A percentile compares a stretch with the other conserved stretches of the same genome.
These are phyloP conservation scores for Eucalyptus lansdowneana DNA, from an alignment of 345 rosid species.

Conservation along the genomic window DNA sequence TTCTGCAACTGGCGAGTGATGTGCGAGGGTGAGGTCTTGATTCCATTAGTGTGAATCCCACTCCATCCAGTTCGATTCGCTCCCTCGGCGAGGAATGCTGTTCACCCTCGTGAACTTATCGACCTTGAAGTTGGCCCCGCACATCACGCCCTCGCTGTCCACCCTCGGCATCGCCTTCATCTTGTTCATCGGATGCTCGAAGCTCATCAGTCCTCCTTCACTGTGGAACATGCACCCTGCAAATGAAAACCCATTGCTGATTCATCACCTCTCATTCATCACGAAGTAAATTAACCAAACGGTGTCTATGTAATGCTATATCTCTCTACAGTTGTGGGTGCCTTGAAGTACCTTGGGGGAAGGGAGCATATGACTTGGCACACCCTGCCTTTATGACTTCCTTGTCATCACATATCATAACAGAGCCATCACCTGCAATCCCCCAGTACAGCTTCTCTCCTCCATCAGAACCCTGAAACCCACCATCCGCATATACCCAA, in stretches of 20 bases:
- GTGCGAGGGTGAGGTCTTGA: not conserved
- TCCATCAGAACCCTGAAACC: conserved; percentile 66
- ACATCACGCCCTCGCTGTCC: conserved; percentile 80
- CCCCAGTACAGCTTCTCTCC: conserved; percentile 81
- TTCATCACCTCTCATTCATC: not conserved
- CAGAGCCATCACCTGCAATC: conserved; percentile 74
- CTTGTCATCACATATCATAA: conserved; percentile 70
- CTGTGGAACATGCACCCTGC: conserved; percentile 84
- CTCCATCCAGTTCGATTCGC: conserved; percentile 74
- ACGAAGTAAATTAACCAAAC: not conserved
- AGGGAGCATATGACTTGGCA: conserved; percentile 93
- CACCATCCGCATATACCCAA: not conserved
- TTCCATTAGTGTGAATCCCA: conserved; percentile 16
- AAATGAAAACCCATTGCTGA: not conserved
- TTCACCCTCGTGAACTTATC: conserved; percentile 48
- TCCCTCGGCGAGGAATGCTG: conserved; percentile 75
- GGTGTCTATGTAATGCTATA: not conserved
- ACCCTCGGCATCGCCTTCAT: conserved; percentile 85
- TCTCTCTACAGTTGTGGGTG: not conserved
- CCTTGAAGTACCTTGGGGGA: conserved; percentile 38
- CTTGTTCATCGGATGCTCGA: conserved; percentile 69
- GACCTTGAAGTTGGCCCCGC: conserved; percentile 87
- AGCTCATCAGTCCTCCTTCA: conserved; percentile 72
- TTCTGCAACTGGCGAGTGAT: not conserved
- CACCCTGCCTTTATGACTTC: conserved; percentile 72